phyloP scores from a whole-genome alignment of 1,139 yeast species.

The Debaryomycetaceae sp. region DNA sequence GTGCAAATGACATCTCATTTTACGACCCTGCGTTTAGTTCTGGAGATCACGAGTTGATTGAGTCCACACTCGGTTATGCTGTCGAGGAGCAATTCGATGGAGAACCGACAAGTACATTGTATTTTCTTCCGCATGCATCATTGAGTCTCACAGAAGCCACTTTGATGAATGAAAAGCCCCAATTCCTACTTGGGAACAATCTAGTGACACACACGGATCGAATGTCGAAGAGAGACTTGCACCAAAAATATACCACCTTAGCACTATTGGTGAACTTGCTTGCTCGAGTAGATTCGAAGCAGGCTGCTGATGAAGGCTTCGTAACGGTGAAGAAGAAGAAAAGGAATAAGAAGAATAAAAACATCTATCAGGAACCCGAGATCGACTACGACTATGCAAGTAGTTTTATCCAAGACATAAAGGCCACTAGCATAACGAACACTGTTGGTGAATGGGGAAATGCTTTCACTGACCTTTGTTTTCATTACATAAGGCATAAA shows the following conservation, averaged over 20 bases:
- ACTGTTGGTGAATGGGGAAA: conserved; percentile 45
- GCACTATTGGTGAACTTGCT: conserved; percentile 36
- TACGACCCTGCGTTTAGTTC: conserved; percentile 64
- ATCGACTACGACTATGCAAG: conserved; percentile 33
- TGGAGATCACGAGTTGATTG: conserved; percentile 37
- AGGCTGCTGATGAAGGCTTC: conserved; percentile 24
- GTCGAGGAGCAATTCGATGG: conserved; percentile 22
- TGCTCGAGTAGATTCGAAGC: conserved; percentile 9
- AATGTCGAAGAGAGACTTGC: conserved; percentile 37
- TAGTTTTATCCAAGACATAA: conserved; percentile 28
- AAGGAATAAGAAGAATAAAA: conserved; percentile 21
- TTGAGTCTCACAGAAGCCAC: conserved; percentile 50
- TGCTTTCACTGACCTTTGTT: conserved; percentile 52
- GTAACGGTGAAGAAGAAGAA: conserved; percentile 25
- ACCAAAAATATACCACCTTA: conserved; percentile 36
- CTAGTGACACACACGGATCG: conserved; percentile 51
- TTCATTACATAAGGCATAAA: conserved; percentile 23
- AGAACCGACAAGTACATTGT: conserved; percentile 26
- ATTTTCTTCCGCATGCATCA: conserved; percentile 76
- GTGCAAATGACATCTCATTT: conserved; percentile 32
- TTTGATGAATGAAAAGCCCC: conserved; percentile 29
- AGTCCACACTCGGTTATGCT: conserved; percentile 10
- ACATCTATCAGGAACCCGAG: conserved; percentile 24
- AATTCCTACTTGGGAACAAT: conserved; percentile 45
- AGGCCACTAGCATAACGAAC: conserved; percentile 14